Base-by-base conservation (phyloP, 495 filamentous ascomycete species). In the Rusavskia elegans region DNA sequence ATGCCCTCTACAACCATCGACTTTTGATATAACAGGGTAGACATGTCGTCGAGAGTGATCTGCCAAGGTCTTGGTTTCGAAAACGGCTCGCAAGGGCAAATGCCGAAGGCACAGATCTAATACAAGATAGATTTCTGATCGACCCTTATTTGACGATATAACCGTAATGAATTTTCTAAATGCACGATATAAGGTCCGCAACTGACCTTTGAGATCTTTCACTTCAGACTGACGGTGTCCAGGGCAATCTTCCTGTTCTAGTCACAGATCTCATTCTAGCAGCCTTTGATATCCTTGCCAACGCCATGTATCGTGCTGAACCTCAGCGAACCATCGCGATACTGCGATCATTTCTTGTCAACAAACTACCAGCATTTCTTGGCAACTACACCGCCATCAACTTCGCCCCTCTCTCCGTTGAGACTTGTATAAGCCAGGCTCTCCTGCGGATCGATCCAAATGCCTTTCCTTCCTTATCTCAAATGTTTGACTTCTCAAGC, bases 301-400 rank as follows among this genome's bases (percentile, higher is more conserved):
- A 93, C 61, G 83, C 84, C 23, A 81, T 89, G 54, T 84, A 88
- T 54, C 80, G 85, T 21, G 83, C 78, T 46, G 87, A 95, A 62
- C 77, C 82, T 6, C 66, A 70, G 14, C 78, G 83, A 50, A 79
- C 76, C 1, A 83, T 84, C 57, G 83, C 86, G 51, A 61, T 90
- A n/a, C 77, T 95, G 53, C 81, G 88, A 44, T 92, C 88, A 11
- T 98, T 92, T 60, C 73, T 97, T 4, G 84, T 92, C 53, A 97
- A 98, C 70, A 95, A 95, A 63, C 69, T 97, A 3, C 92, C 93
- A 0, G 60, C 83, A 6, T 81, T 96, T 20, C 71, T 98, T 10
- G 70, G 74, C 10, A 76, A 79, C 25, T 75, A 93, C 51, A 59
- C 72, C 6, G 64, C 66, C 8, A 71, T 77, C 5, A 71, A 79